Evolutionary conservation across 1,284 basidiomycete genomes (phyloP), one percentile per base, ranked within the genome.

Genomic region (Lentinus polychrous): DNA sequence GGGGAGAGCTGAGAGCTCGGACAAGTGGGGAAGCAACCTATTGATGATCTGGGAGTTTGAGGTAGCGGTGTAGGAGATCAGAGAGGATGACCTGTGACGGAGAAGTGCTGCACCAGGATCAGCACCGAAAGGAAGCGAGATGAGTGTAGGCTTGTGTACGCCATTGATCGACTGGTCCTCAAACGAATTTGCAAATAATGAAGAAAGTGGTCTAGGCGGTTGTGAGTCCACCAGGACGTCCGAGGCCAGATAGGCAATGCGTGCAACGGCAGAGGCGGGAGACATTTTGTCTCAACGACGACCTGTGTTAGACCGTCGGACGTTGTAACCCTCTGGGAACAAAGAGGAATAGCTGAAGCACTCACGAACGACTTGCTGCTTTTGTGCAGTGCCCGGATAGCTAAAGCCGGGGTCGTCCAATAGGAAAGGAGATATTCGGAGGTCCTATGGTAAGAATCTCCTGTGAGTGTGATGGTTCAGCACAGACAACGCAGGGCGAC

Each of bases 221-320:
- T 74, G 72, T 0, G 78, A 74, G 57, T 85, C 73, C 47, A 90
- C 66, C 15, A 89, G 56, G 43, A 76, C 66, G 60, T 86, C 84
- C 8, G 86, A 86, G 23, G 81, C 70, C 33, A 86, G 68, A 63
- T 75, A 81, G 14, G 83, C 84, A 53, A 90, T 74, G 24, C 84
- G 79, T 44, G 82, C 74, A 45, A 89, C 86, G 2, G 74, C 58
- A 7, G 59, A 51, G 41, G 66, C 53, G 1, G 72, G 57, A 12
- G 44, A 37, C 34, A 32, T 37, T 15, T 32, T 34, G 18, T 15
- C 36, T 15, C 36, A 6, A 6, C 4, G 18, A 12, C 5, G 36
- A 20, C 36, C 36, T 37, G 36, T 20, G 36, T 12, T 6, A 14
- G 36, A 37, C n/a, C 6, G 36, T 37, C n/a, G 14, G 36, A 20